Evolutionary conservation across 106 monocot species (phyloP).

Genomic region (Phalaenopsis equestris): DNA sequence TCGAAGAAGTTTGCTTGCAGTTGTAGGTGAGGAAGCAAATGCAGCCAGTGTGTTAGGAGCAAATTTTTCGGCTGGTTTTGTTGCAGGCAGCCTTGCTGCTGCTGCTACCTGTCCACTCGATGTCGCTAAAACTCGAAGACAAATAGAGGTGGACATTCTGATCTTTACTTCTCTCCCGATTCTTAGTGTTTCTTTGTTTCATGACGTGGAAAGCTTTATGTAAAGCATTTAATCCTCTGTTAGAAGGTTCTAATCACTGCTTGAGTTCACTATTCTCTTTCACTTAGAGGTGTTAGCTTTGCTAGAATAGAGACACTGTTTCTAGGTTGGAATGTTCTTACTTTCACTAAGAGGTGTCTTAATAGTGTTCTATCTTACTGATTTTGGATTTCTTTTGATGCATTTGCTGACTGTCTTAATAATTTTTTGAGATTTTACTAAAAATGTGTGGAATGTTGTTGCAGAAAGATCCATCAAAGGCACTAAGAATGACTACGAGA

Average conservation of each 20-base stretch:
- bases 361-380: no score
- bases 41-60: conserved; percentile 56
- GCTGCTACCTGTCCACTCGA: conserved; percentile 91
- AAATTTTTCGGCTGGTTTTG: conserved; percentile 84
- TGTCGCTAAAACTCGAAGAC: conserved; percentile 92
- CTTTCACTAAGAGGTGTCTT: no score
- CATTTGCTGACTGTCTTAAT: no score
- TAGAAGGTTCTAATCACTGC: no score
- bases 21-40: conserved; percentile 58
- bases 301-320: no score
- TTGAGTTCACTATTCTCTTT: no score
- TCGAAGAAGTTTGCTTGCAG: conserved; percentile 49
- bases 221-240: no score
- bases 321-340: no score
- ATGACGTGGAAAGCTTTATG: background rate
- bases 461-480: conserved; percentile 70
- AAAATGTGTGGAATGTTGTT: conserved; percentile 4
- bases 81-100: conserved; percentile 86
- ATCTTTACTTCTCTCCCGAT: background rate
- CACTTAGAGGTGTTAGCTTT: no score
- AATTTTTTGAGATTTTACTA: no score
- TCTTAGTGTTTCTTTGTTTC: background rate
- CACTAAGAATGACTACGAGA: conserved; percentile 71
- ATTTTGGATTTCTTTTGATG: no score
- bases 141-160: conserved; percentile 63